A percentile compares a stretch with the other conserved stretches of the same genome.
Conservation (phyloP, 768 basidiomycete species). For the Russula emetica region DNA sequence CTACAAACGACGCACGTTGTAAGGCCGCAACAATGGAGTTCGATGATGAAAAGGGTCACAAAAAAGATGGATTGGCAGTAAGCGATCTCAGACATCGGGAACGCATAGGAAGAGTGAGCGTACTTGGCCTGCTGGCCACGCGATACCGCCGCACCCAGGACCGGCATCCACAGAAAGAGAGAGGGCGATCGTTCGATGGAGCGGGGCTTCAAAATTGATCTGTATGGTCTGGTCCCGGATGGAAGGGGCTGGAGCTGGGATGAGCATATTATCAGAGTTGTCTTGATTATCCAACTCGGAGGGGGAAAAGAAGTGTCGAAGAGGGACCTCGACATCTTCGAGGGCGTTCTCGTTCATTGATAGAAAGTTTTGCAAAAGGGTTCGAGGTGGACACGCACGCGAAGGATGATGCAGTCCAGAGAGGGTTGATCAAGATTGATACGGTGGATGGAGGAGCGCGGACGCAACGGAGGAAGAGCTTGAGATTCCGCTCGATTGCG, state of each 20-base stretch:
- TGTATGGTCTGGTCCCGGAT: constrained; percentile 45
- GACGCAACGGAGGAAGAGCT: background rate
- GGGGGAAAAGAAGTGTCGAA: constrained; percentile 52
- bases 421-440: background rate
- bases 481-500: constrained; percentile 5
- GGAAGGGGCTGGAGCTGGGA: constrained; percentile 51
- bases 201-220: constrained; percentile 37
- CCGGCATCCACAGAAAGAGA: constrained; percentile 67
- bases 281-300: background rate
- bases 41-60: background rate
- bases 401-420: background rate
- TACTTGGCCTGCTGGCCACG: constrained; percentile 92
- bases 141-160: constrained; percentile 87
- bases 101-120: constrained; percentile 19
- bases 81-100: background rate
- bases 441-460: background rate
- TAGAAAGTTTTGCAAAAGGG: constrained; percentile 30
- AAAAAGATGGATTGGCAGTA: background rate
- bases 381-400: background rate
- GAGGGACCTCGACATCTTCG: constrained; percentile 50
- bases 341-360: constrained; percentile 51
- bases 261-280: constrained; percentile 36
- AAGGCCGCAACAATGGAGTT: background rate
- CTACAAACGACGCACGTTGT: constrained; percentile 39
- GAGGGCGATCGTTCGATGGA: constrained; percentile 36